Evolutionary conservation across 2,329 filamentous ascomycete species (phyloP).

Genomic region (Westerdykella sp.): DNA sequence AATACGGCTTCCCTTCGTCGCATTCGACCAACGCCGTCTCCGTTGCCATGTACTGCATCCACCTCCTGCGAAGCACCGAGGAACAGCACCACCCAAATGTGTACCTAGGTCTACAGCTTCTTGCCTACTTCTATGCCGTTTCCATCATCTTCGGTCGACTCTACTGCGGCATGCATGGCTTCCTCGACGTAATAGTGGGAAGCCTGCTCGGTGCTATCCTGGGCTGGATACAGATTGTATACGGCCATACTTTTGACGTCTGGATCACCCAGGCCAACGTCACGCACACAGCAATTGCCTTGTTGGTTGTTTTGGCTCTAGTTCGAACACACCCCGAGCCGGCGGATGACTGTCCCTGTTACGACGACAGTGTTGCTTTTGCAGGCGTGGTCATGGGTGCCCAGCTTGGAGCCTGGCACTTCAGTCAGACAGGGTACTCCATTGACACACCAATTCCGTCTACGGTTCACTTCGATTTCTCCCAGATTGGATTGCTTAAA

Average conservation of each 20-base stretch:
- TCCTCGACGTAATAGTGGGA: conserved; percentile 81
- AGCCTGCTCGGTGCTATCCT: conserved; percentile 66
- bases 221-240: conserved; percentile 50
- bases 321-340: conserved; percentile 92
- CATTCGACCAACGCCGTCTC: conserved; percentile 97
- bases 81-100: conserved; percentile 55
- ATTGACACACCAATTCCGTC: conserved; percentile 51
- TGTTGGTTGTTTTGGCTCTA: conserved; percentile 63
- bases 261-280: conserved; percentile 56
- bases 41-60: conserved; percentile 76
- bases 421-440: conserved; percentile 53
- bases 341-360: conserved; percentile 93
- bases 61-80: conserved; percentile 61
- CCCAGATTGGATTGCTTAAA: conserved; percentile 59
- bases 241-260: conserved; percentile 57
- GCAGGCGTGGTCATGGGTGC: conserved; percentile 82
- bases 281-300: conserved; percentile 57
- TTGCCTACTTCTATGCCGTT: conserved; percentile 76
- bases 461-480: conserved; percentile 59
- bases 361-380: conserved; percentile 92
- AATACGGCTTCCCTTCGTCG: conserved; percentile 96
- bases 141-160: conserved; percentile 88
- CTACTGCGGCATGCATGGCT: conserved; percentile 98
- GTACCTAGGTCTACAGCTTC: conserved; percentile 57
- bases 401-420: conserved; percentile 79